Evolutionary conservation across 371 early-diverging fungal genomes (phyloP).

Genomic region (Saksenaea oblongispora): DNA sequence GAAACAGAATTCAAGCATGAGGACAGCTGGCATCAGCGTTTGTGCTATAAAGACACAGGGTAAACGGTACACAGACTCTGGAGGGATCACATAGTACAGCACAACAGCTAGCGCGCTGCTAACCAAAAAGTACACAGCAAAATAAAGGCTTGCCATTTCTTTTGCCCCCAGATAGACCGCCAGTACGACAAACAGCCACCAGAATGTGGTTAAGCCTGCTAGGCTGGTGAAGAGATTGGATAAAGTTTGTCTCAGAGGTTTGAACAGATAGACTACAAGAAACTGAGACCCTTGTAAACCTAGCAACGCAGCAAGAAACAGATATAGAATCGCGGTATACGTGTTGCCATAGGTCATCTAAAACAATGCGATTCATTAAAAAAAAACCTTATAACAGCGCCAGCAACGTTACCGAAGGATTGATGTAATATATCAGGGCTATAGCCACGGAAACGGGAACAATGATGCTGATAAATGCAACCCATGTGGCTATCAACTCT

Average conservation of each 20-base stretch:
- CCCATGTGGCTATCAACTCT: constrained; percentile 29
- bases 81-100: constrained; percentile 31
- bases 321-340: constrained; percentile 32
- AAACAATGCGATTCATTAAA: background rate
- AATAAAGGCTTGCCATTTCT: constrained; percentile 46
- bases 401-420: constrained; percentile 36
- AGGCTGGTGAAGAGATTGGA: constrained; percentile 19
- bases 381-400: too few relatives aligned
- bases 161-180: constrained; percentile 28
- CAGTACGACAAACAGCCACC: constrained; percentile 45
- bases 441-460: constrained; percentile 14
- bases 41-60: constrained; percentile 41
- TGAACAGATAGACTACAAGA: constrained; percentile 28
- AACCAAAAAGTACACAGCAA: constrained; percentile 37
- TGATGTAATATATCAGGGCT: constrained; percentile 12
- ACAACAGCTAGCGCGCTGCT: constrained; percentile 36
- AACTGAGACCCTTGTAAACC: constrained; percentile 42
- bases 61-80: constrained; percentile 22
- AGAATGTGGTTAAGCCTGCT: constrained; percentile 47
- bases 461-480: constrained; percentile 14
- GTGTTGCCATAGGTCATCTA: constrained; percentile 46
- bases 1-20: constrained; percentile 47
- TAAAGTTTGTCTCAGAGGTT: constrained; percentile 6
- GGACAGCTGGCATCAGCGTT: constrained; percentile 38
- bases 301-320: constrained; percentile 35